Conservation (phyloP, 31 red algal species). For the Endocladia muricata region DNA sequence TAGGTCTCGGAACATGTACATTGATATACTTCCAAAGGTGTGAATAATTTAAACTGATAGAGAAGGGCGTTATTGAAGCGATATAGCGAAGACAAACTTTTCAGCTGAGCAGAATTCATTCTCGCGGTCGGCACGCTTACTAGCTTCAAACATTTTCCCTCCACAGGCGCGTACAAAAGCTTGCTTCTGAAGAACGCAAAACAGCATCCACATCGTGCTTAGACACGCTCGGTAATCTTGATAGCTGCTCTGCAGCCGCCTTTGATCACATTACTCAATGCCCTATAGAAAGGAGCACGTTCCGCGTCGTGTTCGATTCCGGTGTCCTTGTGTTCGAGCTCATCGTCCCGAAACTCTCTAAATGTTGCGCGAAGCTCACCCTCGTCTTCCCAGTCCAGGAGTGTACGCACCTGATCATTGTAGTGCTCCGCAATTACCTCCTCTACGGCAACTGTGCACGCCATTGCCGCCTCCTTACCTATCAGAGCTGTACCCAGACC, state of each 20-base stretch:
- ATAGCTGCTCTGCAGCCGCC: slow-evolving; percentile 86
- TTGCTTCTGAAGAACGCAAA: no score
- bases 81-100: no score
- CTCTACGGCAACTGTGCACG: slow-evolving; percentile 97
- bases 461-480: slow-evolving; percentile 95
- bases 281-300: slow-evolving; percentile 67
- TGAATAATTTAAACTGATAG: no score
- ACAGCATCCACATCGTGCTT: neutral
- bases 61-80: no score
- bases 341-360: slow-evolving; percentile 93
- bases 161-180: no score
- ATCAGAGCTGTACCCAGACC: slow-evolving; percentile 84
- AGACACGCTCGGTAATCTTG: slow-evolving; percentile 79
- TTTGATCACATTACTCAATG: slow-evolving; percentile 71
- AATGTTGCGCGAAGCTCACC: slow-evolving; percentile 54
- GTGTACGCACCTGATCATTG: slow-evolving; percentile 88
- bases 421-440: slow-evolving; percentile 97
- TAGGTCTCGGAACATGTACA: neutral
- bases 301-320: slow-evolving; percentile 88
- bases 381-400: slow-evolving; percentile 78
- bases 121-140: no score
- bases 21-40: no score
- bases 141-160: no score
- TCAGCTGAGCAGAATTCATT: no score
- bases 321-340: slow-evolving; percentile 96